Evolutionary conservation across 306 rosid species (phyloP).

Genomic region (Cucurbita argyrosperma): DNA sequence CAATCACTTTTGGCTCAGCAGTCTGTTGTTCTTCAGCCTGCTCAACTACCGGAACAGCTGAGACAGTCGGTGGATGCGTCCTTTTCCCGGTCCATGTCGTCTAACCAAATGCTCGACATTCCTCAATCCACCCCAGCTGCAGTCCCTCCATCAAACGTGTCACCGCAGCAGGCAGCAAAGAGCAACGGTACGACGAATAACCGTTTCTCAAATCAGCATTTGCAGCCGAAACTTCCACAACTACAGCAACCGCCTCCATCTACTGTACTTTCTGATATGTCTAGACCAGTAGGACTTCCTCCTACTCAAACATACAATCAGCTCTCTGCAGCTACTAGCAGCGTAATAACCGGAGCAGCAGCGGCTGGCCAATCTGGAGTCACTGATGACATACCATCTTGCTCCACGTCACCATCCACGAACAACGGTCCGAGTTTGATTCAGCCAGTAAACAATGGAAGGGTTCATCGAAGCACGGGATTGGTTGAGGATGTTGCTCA

Average conservation of each 20-base stretch:
- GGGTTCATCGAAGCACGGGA: slow-evolving; percentile 25
- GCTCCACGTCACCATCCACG: slow-evolving; percentile 90
- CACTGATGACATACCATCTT: slow-evolving; percentile 80
- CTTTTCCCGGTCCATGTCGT: slow-evolving; percentile 28
- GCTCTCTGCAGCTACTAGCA: slow-evolving; percentile 31
- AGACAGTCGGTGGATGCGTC: slow-evolving; percentile 46
- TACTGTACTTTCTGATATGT: slow-evolving; percentile 31
- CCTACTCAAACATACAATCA: slow-evolving; percentile 32
- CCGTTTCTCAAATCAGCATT: slow-evolving; percentile 37
- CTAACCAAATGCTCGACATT: slow-evolving; percentile 43
- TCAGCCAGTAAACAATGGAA: slow-evolving; percentile 37
- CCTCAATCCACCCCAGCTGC: slow-evolving; percentile 30
- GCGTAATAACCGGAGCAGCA: slow-evolving; percentile 33
- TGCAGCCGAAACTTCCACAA: slow-evolving; percentile 56
- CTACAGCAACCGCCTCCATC: slow-evolving; percentile 57
- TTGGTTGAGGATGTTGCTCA: slow-evolving; percentile 69
- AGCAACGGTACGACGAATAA: slow-evolving; percentile 19
- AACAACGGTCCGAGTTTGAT: slow-evolving; percentile 49
- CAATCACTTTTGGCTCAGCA: slow-evolving; percentile 61
- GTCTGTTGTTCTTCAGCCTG: slow-evolving; percentile 40
- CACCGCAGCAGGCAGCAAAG: slow-evolving; percentile 38
- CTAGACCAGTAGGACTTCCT: slow-evolving; percentile 35
- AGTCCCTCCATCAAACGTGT: slow-evolving; percentile 30
- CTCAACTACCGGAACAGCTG: slow-evolving; percentile 67
- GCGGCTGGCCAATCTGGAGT: slow-evolving; percentile 61